Percentiles rank a stretch among this genome's conserved stretches.
Conservation (phyloP, 768 basidiomycete genomes). For the Russula griseocarnosa region DNA sequence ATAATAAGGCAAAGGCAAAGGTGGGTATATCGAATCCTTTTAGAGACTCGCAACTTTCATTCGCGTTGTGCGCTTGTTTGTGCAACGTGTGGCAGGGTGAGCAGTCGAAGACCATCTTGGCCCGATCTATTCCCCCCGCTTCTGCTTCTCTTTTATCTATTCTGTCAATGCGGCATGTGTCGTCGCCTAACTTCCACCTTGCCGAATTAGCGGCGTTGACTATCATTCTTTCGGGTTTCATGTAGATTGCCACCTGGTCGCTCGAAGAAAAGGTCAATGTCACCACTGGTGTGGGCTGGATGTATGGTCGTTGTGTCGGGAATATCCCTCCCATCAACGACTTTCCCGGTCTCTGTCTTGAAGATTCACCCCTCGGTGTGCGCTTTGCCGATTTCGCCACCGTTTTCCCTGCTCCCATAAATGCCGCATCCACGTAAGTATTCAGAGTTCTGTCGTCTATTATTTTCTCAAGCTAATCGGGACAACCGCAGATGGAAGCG, state of each 20-base stretch:
- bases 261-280: slow-evolving; percentile 29
- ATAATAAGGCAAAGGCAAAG: slow-evolving; percentile 49
- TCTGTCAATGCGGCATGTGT: neutral
- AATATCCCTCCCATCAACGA: slow-evolving; percentile 53
- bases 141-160: neutral
- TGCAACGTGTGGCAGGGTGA: neutral
- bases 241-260: slow-evolving; percentile 21
- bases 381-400: slow-evolving; percentile 70
- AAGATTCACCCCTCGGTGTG: slow-evolving; percentile 77
- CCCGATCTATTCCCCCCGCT: neutral
- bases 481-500: slow-evolving; percentile 59
- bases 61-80: neutral
- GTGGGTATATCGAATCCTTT: slow-evolving; percentile 1
- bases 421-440: slow-evolving; percentile 72
- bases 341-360: slow-evolving; percentile 70
- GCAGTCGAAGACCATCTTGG: neutral
- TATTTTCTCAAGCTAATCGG: slow-evolving; percentile 1
- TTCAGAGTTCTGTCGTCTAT: neutral
- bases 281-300: slow-evolving; percentile 44
- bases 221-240: neutral
- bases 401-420: slow-evolving; percentile 81
- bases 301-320: slow-evolving; percentile 60
- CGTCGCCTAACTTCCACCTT: neutral
- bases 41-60: neutral
- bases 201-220: neutral